These are phyloP conservation scores for Emmonsia crescens DNA, from an alignment of 2,329 filamentous ascomycete species.

Conservation along the genomic window DNA sequence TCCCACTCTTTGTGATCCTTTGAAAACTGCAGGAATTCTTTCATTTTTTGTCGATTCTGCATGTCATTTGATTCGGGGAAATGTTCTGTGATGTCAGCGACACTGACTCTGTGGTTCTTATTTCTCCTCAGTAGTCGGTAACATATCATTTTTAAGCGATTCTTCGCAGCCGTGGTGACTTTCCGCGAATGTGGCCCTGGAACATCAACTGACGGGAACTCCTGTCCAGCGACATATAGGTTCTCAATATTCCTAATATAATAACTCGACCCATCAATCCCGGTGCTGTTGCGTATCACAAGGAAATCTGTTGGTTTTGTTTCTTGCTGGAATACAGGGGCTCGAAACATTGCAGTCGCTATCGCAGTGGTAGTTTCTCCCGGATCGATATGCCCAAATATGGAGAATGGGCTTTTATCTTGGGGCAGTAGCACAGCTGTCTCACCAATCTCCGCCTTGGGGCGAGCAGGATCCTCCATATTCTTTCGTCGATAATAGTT, in stretches of 20 bases:
- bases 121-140: conserved; percentile 79
- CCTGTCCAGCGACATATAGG: conserved; percentile 81
- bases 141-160: conserved; percentile 89
- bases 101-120: conserved; percentile 54
- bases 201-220: conserved; percentile 83
- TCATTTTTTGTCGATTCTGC: conserved; percentile 91
- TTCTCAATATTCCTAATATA: conserved; percentile 85
- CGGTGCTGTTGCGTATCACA: conserved; percentile 70
- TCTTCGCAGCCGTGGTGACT: conserved; percentile 94
- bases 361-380: conserved; percentile 84
- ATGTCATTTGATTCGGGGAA: conserved; percentile 89
- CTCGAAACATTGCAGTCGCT: conserved; percentile 90
- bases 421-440: conserved; percentile 79
- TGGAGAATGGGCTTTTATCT: conserved; percentile 89
- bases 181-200: conserved; percentile 88
- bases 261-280: conserved; percentile 65
- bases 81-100: conserved; percentile 82
- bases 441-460: conserved; percentile 78
- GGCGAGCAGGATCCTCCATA: conserved; percentile 61
- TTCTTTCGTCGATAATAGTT: conserved; percentile 92
- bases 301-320: conserved; percentile 74
- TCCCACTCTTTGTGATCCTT: conserved; percentile 83
- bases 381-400: conserved; percentile 85
- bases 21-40: conserved; percentile 88
- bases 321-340: conserved; percentile 82